phyloP scores from a whole-genome alignment of 805 yeast species.

The Nakazawaea wyomingensis region DNA sequence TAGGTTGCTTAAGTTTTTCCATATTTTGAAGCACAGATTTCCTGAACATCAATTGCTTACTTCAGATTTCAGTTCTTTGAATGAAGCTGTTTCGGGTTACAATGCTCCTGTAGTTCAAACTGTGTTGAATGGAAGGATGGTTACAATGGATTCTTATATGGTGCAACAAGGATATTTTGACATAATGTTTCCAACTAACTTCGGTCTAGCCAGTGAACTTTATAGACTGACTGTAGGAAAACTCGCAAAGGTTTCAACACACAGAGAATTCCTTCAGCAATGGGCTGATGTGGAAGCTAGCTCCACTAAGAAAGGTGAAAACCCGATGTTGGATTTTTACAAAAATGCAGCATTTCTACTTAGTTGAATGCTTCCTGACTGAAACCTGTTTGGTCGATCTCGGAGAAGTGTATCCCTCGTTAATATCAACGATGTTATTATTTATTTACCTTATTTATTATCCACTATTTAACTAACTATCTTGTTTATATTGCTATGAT shows the following conservation, averaged over 20 bases:
- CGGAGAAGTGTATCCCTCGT: neutral
- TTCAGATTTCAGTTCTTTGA: slow-evolving; percentile 59
- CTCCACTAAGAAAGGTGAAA: slow-evolving; percentile 71
- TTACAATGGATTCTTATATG: slow-evolving; percentile 70
- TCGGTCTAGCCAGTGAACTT: slow-evolving; percentile 52
- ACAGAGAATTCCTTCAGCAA: slow-evolving; percentile 55
- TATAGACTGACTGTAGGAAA: slow-evolving; percentile 64
- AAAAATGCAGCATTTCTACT: slow-evolving; percentile 66
- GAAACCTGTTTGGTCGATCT: neutral
- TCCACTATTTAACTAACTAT: too few relatives aligned
- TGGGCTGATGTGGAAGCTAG: slow-evolving; percentile 73
- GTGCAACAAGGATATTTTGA: slow-evolving; percentile 83
- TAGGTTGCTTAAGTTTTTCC: slow-evolving; percentile 57
- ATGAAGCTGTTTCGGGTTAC: slow-evolving; percentile 50
- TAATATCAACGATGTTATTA: too few relatives aligned
- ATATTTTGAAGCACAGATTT: slow-evolving; percentile 55
- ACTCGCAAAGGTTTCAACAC: slow-evolving; percentile 47
- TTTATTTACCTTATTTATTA: neutral
- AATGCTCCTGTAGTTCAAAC: slow-evolving; percentile 81
- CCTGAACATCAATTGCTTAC: slow-evolving; percentile 73
- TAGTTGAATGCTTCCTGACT: slow-evolving; percentile 23
- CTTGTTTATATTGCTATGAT: too few relatives aligned
- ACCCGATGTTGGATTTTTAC: slow-evolving; percentile 77
- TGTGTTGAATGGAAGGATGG: slow-evolving; percentile 58
- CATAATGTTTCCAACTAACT: slow-evolving; percentile 83